Base-by-base conservation (phyloP, 164 flowering plant species). In the Buxus sempervirens region DNA sequence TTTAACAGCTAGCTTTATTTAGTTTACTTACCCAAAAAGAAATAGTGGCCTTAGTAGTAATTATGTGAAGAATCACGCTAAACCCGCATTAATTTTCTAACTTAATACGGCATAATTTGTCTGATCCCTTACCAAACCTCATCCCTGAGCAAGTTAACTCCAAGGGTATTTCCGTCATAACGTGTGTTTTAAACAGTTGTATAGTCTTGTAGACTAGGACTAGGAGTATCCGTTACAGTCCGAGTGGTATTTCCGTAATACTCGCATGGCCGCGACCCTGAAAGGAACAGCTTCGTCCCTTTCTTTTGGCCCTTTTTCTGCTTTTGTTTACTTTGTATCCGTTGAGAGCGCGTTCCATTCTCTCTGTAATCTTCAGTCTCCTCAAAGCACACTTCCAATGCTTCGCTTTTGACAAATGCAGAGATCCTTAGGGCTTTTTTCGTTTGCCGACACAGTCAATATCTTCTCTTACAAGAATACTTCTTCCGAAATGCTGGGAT, bases 381-480 rank as follows among this genome's bases (percentile, higher is more conserved):
- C 55, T 15, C 42, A 42, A 10, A 9, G 18, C 54, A 20, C n/a
- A 51, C 16, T 53, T 53, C 67, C 67, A 64, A 53, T 53, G 58
- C 58, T 9, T 64, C 67, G 25, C 67, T 64, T 64, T 63, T 53
- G 58, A 32, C 42, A 64, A 28, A 64, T 64, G 42, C 67, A 53
- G 23, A 64, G 58, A 26, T 27, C 53, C 19, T 20, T 64, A 41
- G 38, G n/a, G 15, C 26, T 27, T 58, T 18, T 57, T 58, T 5
- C 19, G 16, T 58, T 15, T n/a, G 7, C 15, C 16, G 48, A 23
- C 15, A 10, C 45, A 19, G 36, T 64, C 24, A 15, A 48, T 20
- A 64, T 41, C 62, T 1, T 15, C 27, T n/a, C 27, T 58, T 28
- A 22, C 28, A 51, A 58, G 58, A 58, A 20, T 36, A 49, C 15